Evolutionary conservation across 2,329 filamentous ascomycete genomes (phyloP), one percentile per base, ranked within the genome.

Genomic region (Rhynchosporium graminicola): DNA sequence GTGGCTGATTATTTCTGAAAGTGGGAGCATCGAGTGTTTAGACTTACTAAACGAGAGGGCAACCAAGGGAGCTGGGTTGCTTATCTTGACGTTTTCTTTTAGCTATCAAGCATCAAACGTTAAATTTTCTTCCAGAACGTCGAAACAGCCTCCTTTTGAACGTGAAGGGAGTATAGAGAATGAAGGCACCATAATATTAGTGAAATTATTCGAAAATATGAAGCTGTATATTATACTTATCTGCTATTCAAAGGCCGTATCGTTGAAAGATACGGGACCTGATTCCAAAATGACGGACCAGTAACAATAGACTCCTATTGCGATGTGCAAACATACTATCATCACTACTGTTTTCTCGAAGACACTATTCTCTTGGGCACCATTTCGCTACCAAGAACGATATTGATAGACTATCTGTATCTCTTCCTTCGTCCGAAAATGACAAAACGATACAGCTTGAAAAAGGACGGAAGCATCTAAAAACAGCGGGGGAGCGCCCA

Each of bases 361-460:
- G 48, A 4, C 4, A 33, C 29, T 7, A 20, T 20, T 15, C 15
- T 20, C 13, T 7, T 36, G 29, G 31, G 15, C 8, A n/a, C 48
- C 4, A 2, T 3, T 36, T 31, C 12, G 48, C 29, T n/a, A 36
- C 2, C 12, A 31, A 36, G n/a, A 15, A 15, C 20, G 20, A 20
- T 20, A 20, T 20, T 20, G 20, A 7, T 36, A 13, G 4, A 4
- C 12, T 15, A n/a, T 20, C 15, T 3, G 8, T 42, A 55, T 55
- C 51, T 28, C 51, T 55, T 13, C 33, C n/a, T 20, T 31, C 8
- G 42, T 55, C 51, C 26, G 7, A 7, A 55, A 40, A 13, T 13
- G 51, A 36, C 36, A 55, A 55, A 55, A 55, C 38, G 15, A 55
- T 55, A 55, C 51, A 40, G 51, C 20, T n/a, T 6, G 9, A n/a